Evolutionary conservation across 345 rosid species (phyloP).

Genomic region (Anacardium occidentale): DNA sequence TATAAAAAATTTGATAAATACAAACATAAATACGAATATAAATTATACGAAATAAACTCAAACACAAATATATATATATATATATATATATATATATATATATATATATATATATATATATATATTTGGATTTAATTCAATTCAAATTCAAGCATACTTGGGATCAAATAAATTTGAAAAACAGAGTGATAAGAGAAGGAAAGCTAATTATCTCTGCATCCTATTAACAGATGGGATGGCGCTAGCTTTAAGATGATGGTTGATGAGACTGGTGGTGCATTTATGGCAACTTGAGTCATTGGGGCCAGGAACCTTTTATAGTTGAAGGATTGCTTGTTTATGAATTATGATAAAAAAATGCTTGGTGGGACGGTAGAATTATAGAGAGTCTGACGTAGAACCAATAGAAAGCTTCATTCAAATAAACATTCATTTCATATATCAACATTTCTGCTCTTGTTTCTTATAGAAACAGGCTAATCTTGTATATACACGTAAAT

Average conservation of each 20-base stretch:
- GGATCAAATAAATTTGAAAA: neutral
- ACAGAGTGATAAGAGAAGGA: neutral
- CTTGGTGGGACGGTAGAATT: neutral
- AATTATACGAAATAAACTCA: no score
- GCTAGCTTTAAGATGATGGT: no score
- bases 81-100: no score
- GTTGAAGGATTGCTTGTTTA: neutral
- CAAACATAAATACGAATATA: no score
- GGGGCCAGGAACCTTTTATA: conserved; percentile 3
- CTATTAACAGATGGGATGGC: neutral
- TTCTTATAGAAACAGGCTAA: conserved; percentile 10
- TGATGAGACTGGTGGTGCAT: conserved; percentile 4
- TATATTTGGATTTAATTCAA: no score
- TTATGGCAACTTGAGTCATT: conserved; percentile 16
- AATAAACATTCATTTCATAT: neutral
- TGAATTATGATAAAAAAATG: neutral
- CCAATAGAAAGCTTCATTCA: neutral
- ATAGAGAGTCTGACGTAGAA: neutral
- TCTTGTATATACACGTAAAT: neutral
- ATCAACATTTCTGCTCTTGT: conserved; percentile 19
- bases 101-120: no score
- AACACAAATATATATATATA: no score
- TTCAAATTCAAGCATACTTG: no score
- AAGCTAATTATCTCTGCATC: neutral
- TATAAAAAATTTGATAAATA: no score